Base-by-base conservation (phyloP, 495 filamentous ascomycete genomes). In the Penicillium pancosmium region DNA sequence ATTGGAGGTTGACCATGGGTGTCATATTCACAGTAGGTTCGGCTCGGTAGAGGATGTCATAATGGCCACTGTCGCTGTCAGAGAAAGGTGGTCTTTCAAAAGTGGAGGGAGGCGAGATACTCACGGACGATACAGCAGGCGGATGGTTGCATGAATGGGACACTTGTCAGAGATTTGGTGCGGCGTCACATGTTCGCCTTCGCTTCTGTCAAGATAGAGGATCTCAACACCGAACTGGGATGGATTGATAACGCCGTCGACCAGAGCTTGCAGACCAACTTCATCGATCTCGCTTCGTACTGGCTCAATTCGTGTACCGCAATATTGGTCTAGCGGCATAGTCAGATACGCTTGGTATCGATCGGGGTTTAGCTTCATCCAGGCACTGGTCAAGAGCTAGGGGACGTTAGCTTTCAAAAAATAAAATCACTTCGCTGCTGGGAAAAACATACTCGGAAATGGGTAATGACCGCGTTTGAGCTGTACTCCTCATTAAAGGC, bases 131-230 rank as follows among this genome's bases (percentile, higher is more conserved):
- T 91, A 91, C 10, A 91, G 75, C 19, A 91, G 74, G 55, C 85
- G 84, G 69, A 79, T 87, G 65, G 79, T 89, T 73, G 69, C 88
- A 11, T 77, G 53, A 75, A 46, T 70, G 16, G 75, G 70, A 52
- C 77, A 77, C 41, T 80, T 82, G 33, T 83, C 77, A 50, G 86
- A 78, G 36, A 93, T 83, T 34, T 84, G 79, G 71, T 93, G 89
- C 33, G 83, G 82, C 70, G 93, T 97, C 60, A 93, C 91, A 57
- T 87, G 83, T 18, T 83, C 80, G 15, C 93, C 93, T 58, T 86
- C 79, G 63, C 91, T 96, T 55, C 94, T 85, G 73, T 98, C 94
- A 19, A 98, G 83, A 65, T 97, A 97, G 9, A 93, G 84, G 44
- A 98, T 86, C 66, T 97, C 91, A 10, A 97, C 84, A 10, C 87